Evolutionary conservation across 2,329 filamentous ascomycete genomes (phyloP), one percentile per base, ranked within the genome.

Genomic region (Eurotiales sp.): DNA sequence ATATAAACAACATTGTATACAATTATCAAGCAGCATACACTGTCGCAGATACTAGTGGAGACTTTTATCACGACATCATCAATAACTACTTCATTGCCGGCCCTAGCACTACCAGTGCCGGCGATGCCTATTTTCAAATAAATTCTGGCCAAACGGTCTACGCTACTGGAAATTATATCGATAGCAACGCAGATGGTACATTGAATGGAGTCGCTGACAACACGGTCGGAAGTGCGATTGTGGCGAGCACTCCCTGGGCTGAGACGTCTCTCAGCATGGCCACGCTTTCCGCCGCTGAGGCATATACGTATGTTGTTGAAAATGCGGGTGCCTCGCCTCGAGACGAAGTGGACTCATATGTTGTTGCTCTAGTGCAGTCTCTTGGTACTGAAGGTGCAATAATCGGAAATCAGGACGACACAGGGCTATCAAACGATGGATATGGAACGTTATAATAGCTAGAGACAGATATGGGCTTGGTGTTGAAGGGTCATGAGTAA

Each of bases 11-110:
- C 58, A 71, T 81, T 2, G 59, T 82, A 2, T 82, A 81, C 58
- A 82, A 82, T 59, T 82, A 77, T 72, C 78, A 77, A 0, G 78
- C 77, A 4, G 79, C 73, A 3, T 82, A 81, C 48, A 81, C 80
- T 46, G 77, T 77, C 0, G 77, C 77, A 2, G 77, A 78, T 54
- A 77, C 74, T 29, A 64, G 59, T 0, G 77, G 72, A 4, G 58
- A 68, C 22, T 79, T 73, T 47, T 70, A 74, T 44, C 77, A 71
- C 4, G 79, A 82, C 54, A 76, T 82, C 50, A 68, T 80, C 47
- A 76, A 76, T 53, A 82, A 82, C 62, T 81, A 82, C 62, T 82
- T 80, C 63, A 77, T 82, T 53, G 74, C 73, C 2, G 79, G 79
- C 0, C 78, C 78, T 0, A 73, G 67, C 41, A 80, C 78, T 3